These are phyloP conservation scores for Mycena olivaceomarginata DNA, from an alignment of 768 basidiomycete species.

Conservation along the genomic window DNA sequence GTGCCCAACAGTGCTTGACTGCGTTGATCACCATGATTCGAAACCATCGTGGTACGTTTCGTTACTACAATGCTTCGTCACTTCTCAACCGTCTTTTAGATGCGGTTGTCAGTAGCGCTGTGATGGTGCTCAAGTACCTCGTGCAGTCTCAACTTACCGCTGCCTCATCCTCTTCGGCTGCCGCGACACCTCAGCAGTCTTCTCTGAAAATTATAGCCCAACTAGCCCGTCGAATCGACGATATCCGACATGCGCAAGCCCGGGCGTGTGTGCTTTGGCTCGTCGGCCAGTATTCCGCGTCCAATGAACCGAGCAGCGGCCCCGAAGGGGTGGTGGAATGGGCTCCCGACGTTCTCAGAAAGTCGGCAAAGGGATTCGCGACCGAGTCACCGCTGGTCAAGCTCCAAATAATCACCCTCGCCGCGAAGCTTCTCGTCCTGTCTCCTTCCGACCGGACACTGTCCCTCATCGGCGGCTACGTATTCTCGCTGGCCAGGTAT, in stretches of 20 bases:
- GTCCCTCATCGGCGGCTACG: conserved; percentile 77
- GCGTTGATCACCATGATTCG: conserved; percentile 89
- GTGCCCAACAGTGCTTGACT: conserved; percentile 81
- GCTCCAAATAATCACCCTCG: conserved; percentile 89
- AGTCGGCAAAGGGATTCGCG: conserved; percentile 72
- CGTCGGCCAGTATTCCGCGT: conserved; percentile 89
- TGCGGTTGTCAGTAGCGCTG: conserved; percentile 84
- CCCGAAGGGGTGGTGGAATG: conserved; percentile 81
- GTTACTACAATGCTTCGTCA: background rate
- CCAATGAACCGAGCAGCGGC: conserved; percentile 54
- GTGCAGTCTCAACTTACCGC: conserved; percentile 79
- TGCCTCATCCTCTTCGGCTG: conserved; percentile 42
- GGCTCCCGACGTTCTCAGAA: conserved; percentile 94
- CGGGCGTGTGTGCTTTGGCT: conserved; percentile 95
- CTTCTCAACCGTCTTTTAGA: conserved; percentile 66
- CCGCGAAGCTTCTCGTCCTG: conserved; percentile 88
- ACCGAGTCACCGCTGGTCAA: conserved; percentile 80
- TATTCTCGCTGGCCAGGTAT: conserved; percentile 91
- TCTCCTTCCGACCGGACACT: conserved; percentile 72
- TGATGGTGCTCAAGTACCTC: conserved; percentile 90
- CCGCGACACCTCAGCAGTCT: conserved; percentile 54
- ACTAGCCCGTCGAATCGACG: conserved; percentile 86
- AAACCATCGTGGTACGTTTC: conserved; percentile 78
- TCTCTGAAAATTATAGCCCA: conserved; percentile 85
- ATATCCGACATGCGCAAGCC: conserved; percentile 87